Percentiles rank a stretch among this genome's conserved stretches.
Evolutionary conservation across 371 early-diverging fungal species (phyloP).

Genomic region (Haplosporangium sp.): DNA sequence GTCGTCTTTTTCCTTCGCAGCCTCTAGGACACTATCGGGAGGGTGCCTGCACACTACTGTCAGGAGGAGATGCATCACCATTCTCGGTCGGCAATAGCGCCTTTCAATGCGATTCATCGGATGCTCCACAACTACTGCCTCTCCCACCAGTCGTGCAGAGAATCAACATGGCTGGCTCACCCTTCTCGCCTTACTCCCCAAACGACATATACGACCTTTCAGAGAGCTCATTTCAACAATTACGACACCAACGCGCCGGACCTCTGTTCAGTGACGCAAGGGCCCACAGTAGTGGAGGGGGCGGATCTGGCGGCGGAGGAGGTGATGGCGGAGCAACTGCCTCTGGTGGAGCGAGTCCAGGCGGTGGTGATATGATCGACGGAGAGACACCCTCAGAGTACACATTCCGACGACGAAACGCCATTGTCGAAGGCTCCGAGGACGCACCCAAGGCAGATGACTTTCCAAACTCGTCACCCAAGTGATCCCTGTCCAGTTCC

Average conservation of each 20-base stretch:
- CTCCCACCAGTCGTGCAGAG: constrained; percentile 28
- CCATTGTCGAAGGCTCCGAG: constrained; percentile 51
- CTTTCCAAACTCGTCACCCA: constrained; percentile 35
- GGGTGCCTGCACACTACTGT: constrained; percentile 9
- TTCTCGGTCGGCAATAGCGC: constrained; percentile 7
- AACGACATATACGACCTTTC: constrained; percentile 10
- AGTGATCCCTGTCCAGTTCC: constrained; percentile 17
- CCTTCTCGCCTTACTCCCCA: constrained; percentile 30
- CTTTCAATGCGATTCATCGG: constrained; percentile 1
- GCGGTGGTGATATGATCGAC: constrained; percentile 39
- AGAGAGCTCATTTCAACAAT: constrained; percentile 11
- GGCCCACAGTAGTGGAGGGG: constrained; percentile 42
- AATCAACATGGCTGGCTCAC: constrained; percentile 30
- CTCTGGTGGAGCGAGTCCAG: constrained; percentile 27
- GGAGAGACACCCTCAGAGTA: constrained; percentile 41
- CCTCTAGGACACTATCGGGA: constrained; percentile 5
- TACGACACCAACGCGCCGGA: constrained; percentile 7
- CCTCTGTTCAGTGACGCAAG: constrained; percentile 25
- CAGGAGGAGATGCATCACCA: constrained; percentile 14
- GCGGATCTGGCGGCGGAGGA: constrained; percentile 45
- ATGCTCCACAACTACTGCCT: constrained; percentile 14
- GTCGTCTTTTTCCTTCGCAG: constrained; percentile 3
- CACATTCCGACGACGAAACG: constrained; percentile 51
- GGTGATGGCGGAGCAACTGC: constrained; percentile 20
- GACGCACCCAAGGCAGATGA: constrained; percentile 52